Conservation (phyloP, 805 yeast genomes). For the Grigorovia yakushimaensis region DNA sequence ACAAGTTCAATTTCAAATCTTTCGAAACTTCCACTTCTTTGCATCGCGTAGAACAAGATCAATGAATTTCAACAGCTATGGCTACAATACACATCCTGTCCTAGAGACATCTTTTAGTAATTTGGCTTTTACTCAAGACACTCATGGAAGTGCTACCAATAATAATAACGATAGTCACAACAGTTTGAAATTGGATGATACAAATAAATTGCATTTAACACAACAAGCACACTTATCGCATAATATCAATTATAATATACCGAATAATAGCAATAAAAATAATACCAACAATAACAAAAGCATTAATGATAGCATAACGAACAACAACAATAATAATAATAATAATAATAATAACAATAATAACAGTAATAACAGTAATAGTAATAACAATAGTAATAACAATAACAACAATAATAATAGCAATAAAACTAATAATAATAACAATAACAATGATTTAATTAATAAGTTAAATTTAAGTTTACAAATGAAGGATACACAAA, state of each 20-base stretch:
- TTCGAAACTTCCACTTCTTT: conserved; percentile 9
- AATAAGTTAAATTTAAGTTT: conserved; percentile 42
- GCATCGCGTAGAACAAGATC: too few species aligned
- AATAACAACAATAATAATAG: not conserved
- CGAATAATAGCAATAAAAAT: not conserved
- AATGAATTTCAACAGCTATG: conserved; percentile 12
- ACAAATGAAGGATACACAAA: conserved; percentile 44
- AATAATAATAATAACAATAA: not conserved
- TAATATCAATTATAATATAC: too few species aligned
- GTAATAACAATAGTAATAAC: not conserved
- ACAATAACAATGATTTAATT: conserved; percentile 9
- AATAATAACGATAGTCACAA: not conserved
- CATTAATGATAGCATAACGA: not conserved
- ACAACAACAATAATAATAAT: not conserved
- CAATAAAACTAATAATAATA: not conserved
- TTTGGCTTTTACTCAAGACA: conserved; percentile 5
- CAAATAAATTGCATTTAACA: not conserved
- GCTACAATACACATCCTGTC: conserved; percentile 8
- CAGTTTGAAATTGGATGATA: not conserved
- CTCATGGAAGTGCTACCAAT: too few species aligned
- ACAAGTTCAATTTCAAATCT: too few species aligned
- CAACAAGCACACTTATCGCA: not conserved
- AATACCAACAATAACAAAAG: not conserved
- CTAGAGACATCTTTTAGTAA: conserved; percentile 9
- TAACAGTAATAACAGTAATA: not conserved